Evolutionary conservation across 441 rosid genomes (phyloP), one percentile per base, ranked within the genome.

Genomic region (Croton laevigatus): DNA sequence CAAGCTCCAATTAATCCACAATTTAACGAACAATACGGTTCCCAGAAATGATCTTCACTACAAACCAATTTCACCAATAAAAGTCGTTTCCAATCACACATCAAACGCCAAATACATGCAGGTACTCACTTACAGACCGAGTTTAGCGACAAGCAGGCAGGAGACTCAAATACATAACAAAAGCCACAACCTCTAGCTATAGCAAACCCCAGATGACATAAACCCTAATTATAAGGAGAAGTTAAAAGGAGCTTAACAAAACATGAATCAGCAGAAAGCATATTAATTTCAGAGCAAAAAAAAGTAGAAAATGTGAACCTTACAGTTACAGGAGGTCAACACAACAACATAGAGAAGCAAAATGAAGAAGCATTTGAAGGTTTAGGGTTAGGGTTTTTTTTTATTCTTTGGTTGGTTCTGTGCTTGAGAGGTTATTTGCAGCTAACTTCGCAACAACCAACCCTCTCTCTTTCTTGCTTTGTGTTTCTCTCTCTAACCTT

Each of bases 221-320:
- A 82, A 73, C 80, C 80, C 80, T 73, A 80, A 68, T 72, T 73
- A 68, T 70, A 65, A 57, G 49, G 64, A 69, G 32, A 73, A 70
- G 13, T 12, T 69, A 73, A 74, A 61, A 27, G 32, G 51, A 36
- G 45, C 69, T 42, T n/a, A 66, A 46, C 49, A 66, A 52, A 54
- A 59, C 44, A 63, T 13, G 69, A 78, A 69, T 53, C 67, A 57
- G 54, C 54, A 53, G 45, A 68, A 52, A 27, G 48, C 14, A 62
- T 36, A 71, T 71, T 62, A 57, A n/a, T 44, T 36, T 62, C 53
- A 9, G 46, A 37, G 45, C 7, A 10, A 48, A 44, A 17, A 9
- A 51, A 58, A 10, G 49, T 38, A 59, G 51, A 12, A 22, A 22
- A 49, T 49, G 6, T 12, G 52, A 53, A 54, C 71, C 70, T 70